Percentiles rank a stretch among this genome's conserved stretches.
Conservation (phyloP, 148 eudicot species). For the Silene conica region DNA sequence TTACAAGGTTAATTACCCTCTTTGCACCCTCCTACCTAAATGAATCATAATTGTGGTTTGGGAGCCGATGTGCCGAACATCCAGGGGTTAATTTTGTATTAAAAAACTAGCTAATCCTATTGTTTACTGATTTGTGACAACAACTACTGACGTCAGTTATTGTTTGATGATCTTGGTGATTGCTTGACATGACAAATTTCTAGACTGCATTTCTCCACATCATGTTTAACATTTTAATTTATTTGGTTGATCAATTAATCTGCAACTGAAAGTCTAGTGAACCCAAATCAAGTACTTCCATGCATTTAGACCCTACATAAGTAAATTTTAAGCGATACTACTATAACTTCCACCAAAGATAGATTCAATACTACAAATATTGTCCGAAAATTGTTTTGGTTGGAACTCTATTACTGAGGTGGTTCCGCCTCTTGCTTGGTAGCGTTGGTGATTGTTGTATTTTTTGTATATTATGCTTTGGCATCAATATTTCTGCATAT, state of each 20-base stretch:
- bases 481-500: constrained; percentile 5
- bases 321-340: background rate
- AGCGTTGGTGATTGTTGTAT: background rate
- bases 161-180: background rate
- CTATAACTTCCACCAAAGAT: background rate
- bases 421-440: background rate
- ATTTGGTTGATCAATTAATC: background rate
- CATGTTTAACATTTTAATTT: background rate
- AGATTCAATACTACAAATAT: background rate
- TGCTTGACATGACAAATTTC: background rate
- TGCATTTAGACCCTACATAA: background rate
- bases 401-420: background rate
- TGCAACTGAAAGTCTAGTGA: background rate
- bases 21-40: no score
- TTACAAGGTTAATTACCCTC: no score
- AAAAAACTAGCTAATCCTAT: background rate
- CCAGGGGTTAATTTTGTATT: background rate
- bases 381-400: background rate
- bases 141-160: background rate
- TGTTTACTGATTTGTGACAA: no score
- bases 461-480: background rate
- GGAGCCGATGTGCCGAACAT: no score
- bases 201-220: background rate
- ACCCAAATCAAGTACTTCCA: background rate
- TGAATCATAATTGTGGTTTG: no score